Evolutionary conservation across 306 rosid species (phyloP).

Genomic region (Acacia acuminata): DNA sequence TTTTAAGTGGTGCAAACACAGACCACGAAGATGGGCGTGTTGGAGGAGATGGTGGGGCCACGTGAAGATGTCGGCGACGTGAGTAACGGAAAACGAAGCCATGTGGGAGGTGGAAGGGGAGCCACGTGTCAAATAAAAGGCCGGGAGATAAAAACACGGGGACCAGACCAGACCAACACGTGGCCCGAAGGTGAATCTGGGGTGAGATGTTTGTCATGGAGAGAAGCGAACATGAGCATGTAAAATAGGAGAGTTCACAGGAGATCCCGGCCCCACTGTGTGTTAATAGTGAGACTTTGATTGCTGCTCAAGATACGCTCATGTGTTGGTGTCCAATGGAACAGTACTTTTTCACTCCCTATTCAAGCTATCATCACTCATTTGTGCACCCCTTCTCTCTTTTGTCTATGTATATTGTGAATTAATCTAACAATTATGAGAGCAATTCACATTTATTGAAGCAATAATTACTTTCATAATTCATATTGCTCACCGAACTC

Average conservation of each 20-base stretch:
- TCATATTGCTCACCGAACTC: neutral
- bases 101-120: neutral
- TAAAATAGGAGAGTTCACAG: neutral
- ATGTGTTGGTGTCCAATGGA: neutral
- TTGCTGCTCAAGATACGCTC: constrained; percentile 19
- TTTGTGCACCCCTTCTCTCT: neutral
- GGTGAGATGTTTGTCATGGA: neutral
- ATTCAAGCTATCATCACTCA: neutral
- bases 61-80: neutral
- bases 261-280: neutral
- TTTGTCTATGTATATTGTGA: neutral
- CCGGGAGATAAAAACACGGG: neutral
- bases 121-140: constrained; percentile 8
- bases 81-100: neutral
- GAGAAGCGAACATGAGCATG: neutral
- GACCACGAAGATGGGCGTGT: neutral
- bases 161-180: constrained; percentile 5
- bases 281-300: neutral
- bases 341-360: neutral
- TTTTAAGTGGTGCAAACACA: neutral
- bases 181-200: neutral
- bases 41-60: neutral
- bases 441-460: too few species aligned
- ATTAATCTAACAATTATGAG: too few species aligned
- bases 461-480: too few species aligned